A percentile compares a stretch with the other conserved stretches of the same genome.
These are phyloP conservation scores for Kwoniella heveanensis DNA, from an alignment of 768 basidiomycete species.

Conservation along the genomic window DNA sequence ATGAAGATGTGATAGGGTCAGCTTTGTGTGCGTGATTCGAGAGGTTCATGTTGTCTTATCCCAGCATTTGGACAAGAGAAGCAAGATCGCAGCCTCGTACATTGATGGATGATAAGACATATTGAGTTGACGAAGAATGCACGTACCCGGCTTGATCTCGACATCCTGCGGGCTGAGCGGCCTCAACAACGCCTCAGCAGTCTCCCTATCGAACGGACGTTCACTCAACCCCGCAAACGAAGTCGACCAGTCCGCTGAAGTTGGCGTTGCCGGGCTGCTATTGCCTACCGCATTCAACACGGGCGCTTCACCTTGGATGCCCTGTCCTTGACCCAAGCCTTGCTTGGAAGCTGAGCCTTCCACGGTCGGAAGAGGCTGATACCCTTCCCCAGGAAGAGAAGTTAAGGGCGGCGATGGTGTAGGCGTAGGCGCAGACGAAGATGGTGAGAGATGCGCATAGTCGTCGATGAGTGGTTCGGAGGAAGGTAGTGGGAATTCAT, in stretches of 20 bases:
- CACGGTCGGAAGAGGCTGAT: slow-evolving; percentile 5
- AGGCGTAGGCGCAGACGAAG: slow-evolving; percentile 11
- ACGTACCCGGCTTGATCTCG: slow-evolving; percentile 86
- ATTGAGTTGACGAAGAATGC: background rate
- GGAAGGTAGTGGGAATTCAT: slow-evolving; percentile 20
- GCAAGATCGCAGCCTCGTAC: no score
- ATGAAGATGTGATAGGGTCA: background rate
- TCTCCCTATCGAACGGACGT: slow-evolving; percentile 75
- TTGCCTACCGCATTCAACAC: slow-evolving; percentile 11
- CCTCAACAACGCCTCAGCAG: slow-evolving; percentile 70
- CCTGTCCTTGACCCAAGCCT: background rate
- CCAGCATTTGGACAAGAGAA: no score
- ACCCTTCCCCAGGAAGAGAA: slow-evolving; percentile 17
- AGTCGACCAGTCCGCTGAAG: slow-evolving; percentile 71
- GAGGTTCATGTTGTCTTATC: no score
- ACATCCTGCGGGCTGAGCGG: slow-evolving; percentile 77
- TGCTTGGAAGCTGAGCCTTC: background rate
- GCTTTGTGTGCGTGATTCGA: no score
- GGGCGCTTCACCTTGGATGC: background rate
- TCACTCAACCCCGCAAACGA: slow-evolving; percentile 79
- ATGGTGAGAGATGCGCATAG: slow-evolving; percentile 27
- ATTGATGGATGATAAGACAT: background rate
- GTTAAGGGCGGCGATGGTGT: slow-evolving; percentile 33
- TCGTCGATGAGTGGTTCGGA: slow-evolving; percentile 33
- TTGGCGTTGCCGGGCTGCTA: background rate